These are phyloP conservation scores for Rhododendron griersonianum DNA, from an alignment of 148 eudicot species.

Conservation along the genomic window DNA sequence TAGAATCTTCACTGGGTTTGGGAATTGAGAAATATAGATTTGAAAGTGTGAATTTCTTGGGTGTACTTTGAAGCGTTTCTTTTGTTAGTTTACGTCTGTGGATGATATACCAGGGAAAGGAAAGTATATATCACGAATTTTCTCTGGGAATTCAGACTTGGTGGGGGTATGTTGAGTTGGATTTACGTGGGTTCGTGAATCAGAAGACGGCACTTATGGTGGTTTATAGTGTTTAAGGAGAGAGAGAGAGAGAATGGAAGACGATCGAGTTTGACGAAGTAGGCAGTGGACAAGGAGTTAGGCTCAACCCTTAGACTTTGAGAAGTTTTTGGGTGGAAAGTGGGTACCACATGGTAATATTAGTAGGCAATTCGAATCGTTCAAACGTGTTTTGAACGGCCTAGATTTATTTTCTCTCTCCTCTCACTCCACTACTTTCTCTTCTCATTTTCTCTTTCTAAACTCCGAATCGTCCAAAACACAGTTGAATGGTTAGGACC, in stretches of 20 bases:
- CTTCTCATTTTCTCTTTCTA: too few species aligned
- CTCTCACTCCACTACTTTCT: too few species aligned
- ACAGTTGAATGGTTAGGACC: too few species aligned
- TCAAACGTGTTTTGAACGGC: too few species aligned
- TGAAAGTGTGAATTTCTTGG: neutral
- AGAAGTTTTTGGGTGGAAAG: neutral
- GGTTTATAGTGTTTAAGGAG: neutral
- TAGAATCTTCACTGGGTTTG: too few species aligned
- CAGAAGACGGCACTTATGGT: neutral
- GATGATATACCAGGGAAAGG: neutral
- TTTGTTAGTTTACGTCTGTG: neutral
- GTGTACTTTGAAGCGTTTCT: neutral
- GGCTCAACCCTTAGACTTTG: neutral
- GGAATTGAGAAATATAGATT: neutral
- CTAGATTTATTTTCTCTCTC: too few species aligned
- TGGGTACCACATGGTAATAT: too few species aligned
- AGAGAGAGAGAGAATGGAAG: neutral
- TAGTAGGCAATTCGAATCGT: too few species aligned
- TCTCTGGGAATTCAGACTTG: neutral
- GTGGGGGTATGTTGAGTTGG: neutral
- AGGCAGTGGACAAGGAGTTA: neutral
- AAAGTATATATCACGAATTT: neutral
- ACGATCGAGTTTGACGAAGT: neutral
- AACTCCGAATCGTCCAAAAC: too few species aligned
- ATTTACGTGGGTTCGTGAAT: neutral